phyloP scores from a whole-genome alignment of 1,284 basidiomycete genomes.

The Ceratobasidium sp. region DNA sequence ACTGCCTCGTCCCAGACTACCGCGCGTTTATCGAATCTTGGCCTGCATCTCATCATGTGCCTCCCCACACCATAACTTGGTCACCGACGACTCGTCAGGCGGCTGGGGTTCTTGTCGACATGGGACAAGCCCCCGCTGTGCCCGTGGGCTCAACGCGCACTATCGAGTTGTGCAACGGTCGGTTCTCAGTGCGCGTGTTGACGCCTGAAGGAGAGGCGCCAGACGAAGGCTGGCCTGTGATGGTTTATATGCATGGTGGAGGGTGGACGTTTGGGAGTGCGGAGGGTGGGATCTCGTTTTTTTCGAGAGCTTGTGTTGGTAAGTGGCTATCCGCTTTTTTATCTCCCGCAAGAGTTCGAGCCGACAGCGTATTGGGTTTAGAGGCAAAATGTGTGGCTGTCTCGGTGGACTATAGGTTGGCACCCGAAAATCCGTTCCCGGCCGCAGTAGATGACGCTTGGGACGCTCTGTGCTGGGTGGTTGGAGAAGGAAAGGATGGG shows the following conservation, averaged over 20 bases:
- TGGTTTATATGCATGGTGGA: constrained; percentile 73
- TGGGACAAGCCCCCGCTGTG: constrained; percentile 15
- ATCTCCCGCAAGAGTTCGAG: constrained; percentile 74
- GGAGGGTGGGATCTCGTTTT: constrained; percentile 38
- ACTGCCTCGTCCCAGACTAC: constrained; percentile 12
- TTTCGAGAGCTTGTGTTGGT: constrained; percentile 71
- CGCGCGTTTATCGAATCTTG: constrained; percentile 20
- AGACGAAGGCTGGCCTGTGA: constrained; percentile 67
- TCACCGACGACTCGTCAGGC: not conserved
- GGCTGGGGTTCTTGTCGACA: not conserved
- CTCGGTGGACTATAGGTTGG: constrained; percentile 78
- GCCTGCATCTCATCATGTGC: not conserved
- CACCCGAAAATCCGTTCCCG: constrained; percentile 78
- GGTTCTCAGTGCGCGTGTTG: constrained; percentile 65
- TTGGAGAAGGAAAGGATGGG: constrained; percentile 58
- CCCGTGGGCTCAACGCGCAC: constrained; percentile 32
- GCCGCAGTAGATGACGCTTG: constrained; percentile 78
- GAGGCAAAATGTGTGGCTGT: constrained; percentile 62
- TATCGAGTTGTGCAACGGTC: constrained; percentile 52
- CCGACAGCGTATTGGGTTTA: no score
- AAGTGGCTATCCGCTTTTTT: constrained; percentile 57
- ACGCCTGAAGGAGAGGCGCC: constrained; percentile 66
- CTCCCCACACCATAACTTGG: constrained; percentile 16
- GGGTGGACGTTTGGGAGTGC: constrained; percentile 47
- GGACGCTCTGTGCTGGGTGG: constrained; percentile 72